Conservation (phyloP, 176 grass and related monocot genomes). For the Elymus sibiricus region DNA sequence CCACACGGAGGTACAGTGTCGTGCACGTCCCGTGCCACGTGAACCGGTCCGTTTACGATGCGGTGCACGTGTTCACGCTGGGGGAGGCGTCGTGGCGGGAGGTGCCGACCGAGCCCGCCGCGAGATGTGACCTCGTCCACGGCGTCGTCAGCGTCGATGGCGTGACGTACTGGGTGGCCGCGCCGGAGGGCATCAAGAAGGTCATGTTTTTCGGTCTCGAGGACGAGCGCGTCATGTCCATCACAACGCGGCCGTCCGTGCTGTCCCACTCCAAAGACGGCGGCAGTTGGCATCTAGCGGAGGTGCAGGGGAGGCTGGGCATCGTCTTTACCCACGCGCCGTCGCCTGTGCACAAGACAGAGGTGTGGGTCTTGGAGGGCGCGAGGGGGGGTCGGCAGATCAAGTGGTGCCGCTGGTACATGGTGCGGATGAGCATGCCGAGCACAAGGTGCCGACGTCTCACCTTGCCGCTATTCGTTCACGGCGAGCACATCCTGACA, state of each 20-base stretch:
- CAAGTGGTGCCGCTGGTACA: neutral
- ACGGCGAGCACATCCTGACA: neutral
- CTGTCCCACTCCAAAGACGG: neutral
- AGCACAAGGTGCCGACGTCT: neutral
- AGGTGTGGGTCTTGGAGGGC: neutral
- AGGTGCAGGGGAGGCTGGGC: neutral
- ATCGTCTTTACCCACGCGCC: neutral
- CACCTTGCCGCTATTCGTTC: neutral
- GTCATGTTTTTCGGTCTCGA: neutral
- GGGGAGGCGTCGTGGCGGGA: neutral
- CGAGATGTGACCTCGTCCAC: neutral
- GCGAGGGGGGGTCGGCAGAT: neutral
- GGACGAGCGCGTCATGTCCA: neutral
- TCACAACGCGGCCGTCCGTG: neutral
- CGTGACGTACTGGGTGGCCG: neutral
- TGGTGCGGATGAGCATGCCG: neutral
- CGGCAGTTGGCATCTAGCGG: neutral
- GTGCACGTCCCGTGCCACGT: neutral
- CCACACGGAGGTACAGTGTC: neutral
- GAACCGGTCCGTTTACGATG: neutral
- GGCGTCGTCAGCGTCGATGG: neutral
- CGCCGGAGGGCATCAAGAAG: neutral
- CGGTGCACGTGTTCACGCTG: neutral
- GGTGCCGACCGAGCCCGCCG: neutral
- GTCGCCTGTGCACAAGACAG: neutral